Evolutionary conservation across 2,329 filamentous ascomycete genomes (phyloP), one percentile per base, ranked within the genome.

Genomic region (Nothophoma quercina): DNA sequence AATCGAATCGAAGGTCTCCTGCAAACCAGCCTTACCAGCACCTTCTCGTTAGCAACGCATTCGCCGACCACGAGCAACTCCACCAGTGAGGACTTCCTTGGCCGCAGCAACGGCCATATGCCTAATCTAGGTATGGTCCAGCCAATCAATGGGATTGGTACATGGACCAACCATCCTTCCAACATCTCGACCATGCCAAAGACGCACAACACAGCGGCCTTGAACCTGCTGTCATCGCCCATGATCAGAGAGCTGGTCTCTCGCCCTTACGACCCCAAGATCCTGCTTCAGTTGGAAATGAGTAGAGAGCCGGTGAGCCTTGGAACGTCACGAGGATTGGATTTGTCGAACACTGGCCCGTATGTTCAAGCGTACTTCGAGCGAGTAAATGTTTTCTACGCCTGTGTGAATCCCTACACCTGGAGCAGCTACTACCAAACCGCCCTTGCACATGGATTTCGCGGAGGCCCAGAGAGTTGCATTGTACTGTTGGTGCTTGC

Each of bases 131-230:
- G 70, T 23, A 68, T 77, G 59, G 65, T 75, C 13, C 75, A 76
- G 46, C 64, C 75, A 55, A 68, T 75, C 51, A 77, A 77, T 51
- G 89, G 88, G 5, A 81, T 92, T 58, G 88, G 88, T 5, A 90
- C 88, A 3, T 92, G 88, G 88, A 84, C 81, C 18, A 84, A 80
- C 48, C 80, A 68, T 68, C 81, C 64, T 66, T 80, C 56, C 64
- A 93, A 91, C 71, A 91, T 93, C 59, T 92, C 89, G 2, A 91
- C 88, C 21, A 93, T 93, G 89, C 90, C 90, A 18, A 93, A 91
- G 73, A 82, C 88, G 13, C 90, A 93, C 72, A 93, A 89, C 0
- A 93, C 90, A 53, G 89, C 90, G 5, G 89, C 89, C 1, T 77
- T 92, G 62, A 88, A 93, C 70, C 78, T 93, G 16, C 78, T 93